Evolutionary conservation across 345 rosid genomes (phyloP), one percentile per base, ranked within the genome.

Genomic region (Iberis pinnata): DNA sequence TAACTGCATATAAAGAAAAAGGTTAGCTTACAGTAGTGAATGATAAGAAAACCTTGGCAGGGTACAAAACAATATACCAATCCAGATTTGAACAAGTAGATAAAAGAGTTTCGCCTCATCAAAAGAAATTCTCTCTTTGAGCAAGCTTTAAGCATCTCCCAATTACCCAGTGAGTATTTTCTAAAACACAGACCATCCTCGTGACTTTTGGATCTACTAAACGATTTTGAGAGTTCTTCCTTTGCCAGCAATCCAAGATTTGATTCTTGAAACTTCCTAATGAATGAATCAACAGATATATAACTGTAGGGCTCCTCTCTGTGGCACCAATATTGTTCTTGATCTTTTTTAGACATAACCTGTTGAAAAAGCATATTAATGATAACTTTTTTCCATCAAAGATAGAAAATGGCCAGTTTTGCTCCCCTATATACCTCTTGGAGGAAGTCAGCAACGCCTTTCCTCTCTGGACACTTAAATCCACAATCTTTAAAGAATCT

Each of bases 261-360:
- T 49, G 61, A 60, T 67, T 50, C 57, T 61, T 70, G 49, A 54
- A 74, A 79, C 65, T 46, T 67, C 11, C 65, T n/a, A 16, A 63
- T 57, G 43, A 79, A 74, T 26, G 66, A 61, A 46, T 64, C 69
- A 8, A 65, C 75, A 39, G 78, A 67, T 11, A 74, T 49, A 38
- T 72, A 74, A 24, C 60, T 64, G 73, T 74, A 72, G 10, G 78
- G 71, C 22, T 17, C 25, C 49, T 44, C 61, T 43, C 12, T 38
- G n/a, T 39, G 59, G 16, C 35, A 61, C 84, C 80, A 79, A 57
- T 79, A 76, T 18, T 66, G 80, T 56, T 61, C 81, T 74, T 73
- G 84, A 61, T 80, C 85, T 49, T 76, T 70, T 66, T 47, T 70
- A 39, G 80, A 80, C 26, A 63, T 70, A n/a, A 75, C 78, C 84